Conservation (phyloP, 208 protist genomes). For the Angomonas desouzai region DNA sequence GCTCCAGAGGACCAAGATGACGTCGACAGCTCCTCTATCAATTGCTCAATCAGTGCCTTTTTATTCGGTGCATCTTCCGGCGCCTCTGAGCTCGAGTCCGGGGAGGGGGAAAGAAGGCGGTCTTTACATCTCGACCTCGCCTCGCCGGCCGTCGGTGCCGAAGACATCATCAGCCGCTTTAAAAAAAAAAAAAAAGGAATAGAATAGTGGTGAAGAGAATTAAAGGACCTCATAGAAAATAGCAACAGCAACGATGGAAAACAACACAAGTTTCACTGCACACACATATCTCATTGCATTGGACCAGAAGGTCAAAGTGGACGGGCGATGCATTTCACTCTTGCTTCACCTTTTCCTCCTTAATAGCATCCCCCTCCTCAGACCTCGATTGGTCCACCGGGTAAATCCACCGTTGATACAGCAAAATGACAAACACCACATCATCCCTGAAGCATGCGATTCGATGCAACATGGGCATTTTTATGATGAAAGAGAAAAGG, state of each 20-base stretch:
- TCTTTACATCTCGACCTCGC: neutral
- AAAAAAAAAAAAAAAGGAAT: too few species aligned
- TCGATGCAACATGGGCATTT: slow-evolving; percentile 97
- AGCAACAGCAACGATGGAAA: too few species aligned
- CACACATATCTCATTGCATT: neutral
- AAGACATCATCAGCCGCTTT: neutral
- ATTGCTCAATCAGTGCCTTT: slow-evolving; percentile 19
- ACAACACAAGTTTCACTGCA: neutral
- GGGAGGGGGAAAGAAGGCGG: neutral
- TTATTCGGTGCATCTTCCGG: neutral
- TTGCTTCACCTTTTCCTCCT: slow-evolving; percentile 5
- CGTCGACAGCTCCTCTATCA: slow-evolving; percentile 58
- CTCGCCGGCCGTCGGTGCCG: too few species aligned
- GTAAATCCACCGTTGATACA: slow-evolving; percentile 99
- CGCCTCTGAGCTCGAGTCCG: neutral
- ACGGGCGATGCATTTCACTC: neutral
- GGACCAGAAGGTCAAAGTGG: neutral
- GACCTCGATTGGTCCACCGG: slow-evolving; percentile 90
- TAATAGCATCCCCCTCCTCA: slow-evolving; percentile 26
- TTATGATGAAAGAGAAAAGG: slow-evolving; percentile 98
- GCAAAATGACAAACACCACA: slow-evolving; percentile 96
- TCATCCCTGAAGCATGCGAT: slow-evolving; percentile 98
- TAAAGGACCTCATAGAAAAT: too few species aligned
- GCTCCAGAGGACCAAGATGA: slow-evolving; percentile 53
- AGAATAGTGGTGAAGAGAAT: too few species aligned